Base-by-base conservation (phyloP, 2,329 filamentous ascomycete species). In the Aureobasidium sp. region DNA sequence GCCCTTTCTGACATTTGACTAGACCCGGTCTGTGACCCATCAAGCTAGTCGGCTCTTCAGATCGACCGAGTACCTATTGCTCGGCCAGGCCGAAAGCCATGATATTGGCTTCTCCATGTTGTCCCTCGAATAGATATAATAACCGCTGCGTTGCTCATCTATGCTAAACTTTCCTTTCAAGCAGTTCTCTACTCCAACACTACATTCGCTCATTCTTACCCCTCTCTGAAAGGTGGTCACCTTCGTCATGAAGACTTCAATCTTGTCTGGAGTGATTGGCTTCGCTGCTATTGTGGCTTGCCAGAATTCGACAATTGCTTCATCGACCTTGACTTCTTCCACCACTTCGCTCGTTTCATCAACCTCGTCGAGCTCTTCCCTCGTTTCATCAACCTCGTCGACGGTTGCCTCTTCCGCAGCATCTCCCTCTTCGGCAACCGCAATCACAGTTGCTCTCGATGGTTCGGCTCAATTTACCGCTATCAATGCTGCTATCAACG, bases 401-500 rank as follows among this genome's bases (percentile, higher is more conserved):
- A 48, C 45, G 25, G 27, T 27, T 27, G 50, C 63, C 47, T 60
- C 62, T 27, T 39, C 59, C 25, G 13, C 25, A 13, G 16, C 27
- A n/a, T 61, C 65, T 3, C 29, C 57, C 13, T 62, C 64, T n/a
- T 30, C 50, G 45, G 29, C 55, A 7, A 65, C 71, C 21, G 72
- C 70, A 9, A 71, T 80, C 36, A 78, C 77, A 1, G 78, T 80
- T 54, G 76, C 77, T 16, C 62, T 71, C 1, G 77, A 79, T 64
- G 75, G 76, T 36, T 74, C 71, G 27, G 77, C 74, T 25, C 75
- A 79, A 52, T 80, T 75, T 61, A 77, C 76, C 16, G 76, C 72
- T 11, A 78, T 81, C 65, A 73, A 72, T 55, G 70, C 75, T 16
- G 79, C 79, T 0, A 27, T 60, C 30, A 45, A 16, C 16, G 39